phyloP scores from a whole-genome alignment of 345 rosid genomes.

The Odontarrhena argentea region DNA sequence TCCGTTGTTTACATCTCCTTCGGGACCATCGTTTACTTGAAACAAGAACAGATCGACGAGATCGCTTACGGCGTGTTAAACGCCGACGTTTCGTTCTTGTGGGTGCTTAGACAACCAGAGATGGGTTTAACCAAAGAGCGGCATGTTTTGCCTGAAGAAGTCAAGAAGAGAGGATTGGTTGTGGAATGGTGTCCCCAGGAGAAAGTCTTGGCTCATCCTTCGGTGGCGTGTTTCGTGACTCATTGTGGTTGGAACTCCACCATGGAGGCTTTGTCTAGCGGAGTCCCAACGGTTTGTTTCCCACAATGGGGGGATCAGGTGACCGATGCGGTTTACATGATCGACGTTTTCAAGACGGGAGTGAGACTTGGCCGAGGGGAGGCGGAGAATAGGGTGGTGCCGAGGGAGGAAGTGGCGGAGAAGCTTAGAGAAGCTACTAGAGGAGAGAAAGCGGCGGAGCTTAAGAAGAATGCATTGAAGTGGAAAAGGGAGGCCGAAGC shows the following conservation, averaged over 20 bases:
- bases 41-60: conserved; percentile 74
- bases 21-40: conserved; percentile 63
- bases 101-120: conserved; percentile 68
- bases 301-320: conserved; percentile 95
- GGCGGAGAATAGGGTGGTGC: conserved; percentile 54
- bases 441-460: conserved; percentile 57
- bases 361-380: conserved; percentile 70
- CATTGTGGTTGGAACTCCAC: conserved; percentile 97
- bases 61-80: conserved; percentile 64
- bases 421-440: conserved; percentile 55
- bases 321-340: conserved; percentile 67
- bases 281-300: conserved; percentile 65
- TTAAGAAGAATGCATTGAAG: conserved; percentile 60
- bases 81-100: conserved; percentile 63
- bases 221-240: conserved; percentile 70
- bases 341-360: conserved; percentile 64
- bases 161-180: conserved; percentile 57
- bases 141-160: conserved; percentile 63
- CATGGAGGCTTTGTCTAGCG: conserved; percentile 68
- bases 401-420: conserved; percentile 67
- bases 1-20: conserved; percentile 88
- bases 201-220: conserved; percentile 66
- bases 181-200: conserved; percentile 86
- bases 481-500: conserved; percentile 74
- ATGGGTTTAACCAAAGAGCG: conserved; percentile 40